Base-by-base conservation (phyloP, 495 filamentous ascomycete species). In the Penicillium longicatenatum region DNA sequence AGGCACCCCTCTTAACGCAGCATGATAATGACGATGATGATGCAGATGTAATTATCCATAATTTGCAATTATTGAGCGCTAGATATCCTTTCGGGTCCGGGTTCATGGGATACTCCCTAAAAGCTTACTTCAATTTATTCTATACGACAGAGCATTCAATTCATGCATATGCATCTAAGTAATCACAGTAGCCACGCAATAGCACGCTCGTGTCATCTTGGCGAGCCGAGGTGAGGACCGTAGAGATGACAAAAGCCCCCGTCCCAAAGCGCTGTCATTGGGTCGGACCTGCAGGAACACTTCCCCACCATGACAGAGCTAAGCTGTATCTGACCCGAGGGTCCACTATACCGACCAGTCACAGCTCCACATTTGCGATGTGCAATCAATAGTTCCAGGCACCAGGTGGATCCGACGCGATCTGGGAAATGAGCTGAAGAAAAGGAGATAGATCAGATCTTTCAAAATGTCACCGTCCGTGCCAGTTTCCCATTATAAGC, bases 351-450 rank as follows among this genome's bases (percentile, higher is more conserved):
- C 43, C 12, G 20, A 30, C 66, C 66, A 67, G 30, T 69, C 58
- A 69, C 43, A 49, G 24, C 3, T 12, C 0, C 0, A n/a, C 20
- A 9, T 16, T 1, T 45, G 6, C 33, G 45, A 63, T 63, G 48
- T 45, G 35, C 52, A 63, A 50, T 63, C 67, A 57, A 67, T 67
- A 67, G 67, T 65, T 29, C 45, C 59, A 52, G 60, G 54, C 19
- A 63, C 57, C 26, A 17, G 51, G 58, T 66, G 58, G 50, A 50
- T 39, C 55, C 57, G 20, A 52, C 16, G 44, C 44, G 43, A 57
- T 52, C 41, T 33, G 26, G 46, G 54, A 60, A 64, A 64, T 57
- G 53, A 63, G 47, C 31, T 52, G 4, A 24, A 17, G 33, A 29
- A 46, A 58, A 49, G 58, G 51, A 41, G 44, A 56, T 54, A 33